Evolutionary conservation across 495 filamentous ascomycete species (phyloP), one percentile per base, ranked within the genome.

Genomic region (Symbiotaphrina buchneri): DNA sequence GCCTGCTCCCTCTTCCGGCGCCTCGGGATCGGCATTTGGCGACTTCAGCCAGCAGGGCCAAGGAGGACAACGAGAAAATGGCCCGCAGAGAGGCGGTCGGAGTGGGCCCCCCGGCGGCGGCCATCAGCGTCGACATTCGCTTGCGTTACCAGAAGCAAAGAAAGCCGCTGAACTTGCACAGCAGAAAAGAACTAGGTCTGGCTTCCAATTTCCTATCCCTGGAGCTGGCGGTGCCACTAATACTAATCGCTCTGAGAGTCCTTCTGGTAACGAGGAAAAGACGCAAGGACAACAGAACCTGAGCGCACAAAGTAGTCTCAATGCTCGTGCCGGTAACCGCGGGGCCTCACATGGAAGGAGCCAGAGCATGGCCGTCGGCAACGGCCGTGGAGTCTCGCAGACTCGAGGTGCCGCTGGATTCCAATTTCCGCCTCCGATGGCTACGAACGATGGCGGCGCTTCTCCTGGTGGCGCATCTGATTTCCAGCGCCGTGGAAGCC

Each of bases 141-240:
- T 97, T 33, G 90, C 83, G 28, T 54, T 97, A 33, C 79, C 84
- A 3, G 87, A 97, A 51, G 87, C 87, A 18, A 95, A 92, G 61
- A 94, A 92, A 56, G 90, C 90, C 18, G 87, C 87, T 27, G 87
- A 97, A 48, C 51, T 92, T 13, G 87, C 87, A 27, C 90, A 97
- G 55, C 84, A 93, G 54, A 95, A 94, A 55, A 66, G 85, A 45
- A 87, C 81, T 17, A 84, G 84, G 8, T 76, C 79, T 36, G 77
- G 68, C 11, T 97, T 97, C 51, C 90, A 95, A 49, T 97, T 97
- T 48, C 90, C 87, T 29, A 65, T 71, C 26, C 74, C 87, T 32
- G 63, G 63, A n/a, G 63, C 68, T 45, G 53, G 62, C 29, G 58
- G 59, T 24, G 47, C 55, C 18, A 54, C 59, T 29, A 42, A 37